A percentile compares a stretch with the other conserved stretches of the same genome.
Conservation (phyloP, 225 moss, liverwort and hornwort species). For the Ulota crispa region DNA sequence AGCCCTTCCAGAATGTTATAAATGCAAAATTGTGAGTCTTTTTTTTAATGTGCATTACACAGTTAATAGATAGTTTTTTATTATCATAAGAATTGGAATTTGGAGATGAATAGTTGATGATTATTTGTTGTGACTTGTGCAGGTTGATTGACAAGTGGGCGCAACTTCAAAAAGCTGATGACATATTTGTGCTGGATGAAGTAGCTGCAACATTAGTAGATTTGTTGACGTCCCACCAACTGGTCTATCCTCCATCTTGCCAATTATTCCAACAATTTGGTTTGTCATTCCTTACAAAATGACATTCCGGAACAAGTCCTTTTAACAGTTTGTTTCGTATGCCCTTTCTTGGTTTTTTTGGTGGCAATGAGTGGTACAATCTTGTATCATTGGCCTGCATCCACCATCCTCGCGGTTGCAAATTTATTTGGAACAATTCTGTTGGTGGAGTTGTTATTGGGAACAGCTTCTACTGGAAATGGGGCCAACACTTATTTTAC, state of each 20-base stretch:
- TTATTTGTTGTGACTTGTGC: slow-evolving; percentile 17
- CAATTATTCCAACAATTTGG: slow-evolving; percentile 64
- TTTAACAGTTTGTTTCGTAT: neutral
- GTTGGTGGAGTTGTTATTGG: neutral
- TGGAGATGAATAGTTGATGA: neutral
- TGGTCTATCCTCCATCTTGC: slow-evolving; percentile 68
- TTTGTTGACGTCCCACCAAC: slow-evolving; percentile 56
- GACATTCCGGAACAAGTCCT: slow-evolving; percentile 17
- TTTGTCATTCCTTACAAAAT: slow-evolving; percentile 66
- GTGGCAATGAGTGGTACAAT: neutral
- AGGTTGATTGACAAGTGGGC: slow-evolving; percentile 66
- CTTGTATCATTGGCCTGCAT: neutral
- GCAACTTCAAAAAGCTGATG: slow-evolving; percentile 62
- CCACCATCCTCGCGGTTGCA: neutral
- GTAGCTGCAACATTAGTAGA: slow-evolving; percentile 52
- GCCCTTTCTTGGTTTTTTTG: neutral
- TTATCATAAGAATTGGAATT: neutral
- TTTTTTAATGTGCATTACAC: neutral
- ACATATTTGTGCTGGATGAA: slow-evolving; percentile 72
- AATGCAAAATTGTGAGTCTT: neutral
- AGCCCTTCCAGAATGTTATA: neutral
- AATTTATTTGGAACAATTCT: neutral
- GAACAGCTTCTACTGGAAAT: too few species aligned
- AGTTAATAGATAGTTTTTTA: neutral
- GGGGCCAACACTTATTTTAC: neutral